Percentiles rank a stretch among this genome's conserved stretches.
Evolutionary conservation across 2,329 filamentous ascomycete species (phyloP).

Genomic region (Atkinsonella hypoxylon): DNA sequence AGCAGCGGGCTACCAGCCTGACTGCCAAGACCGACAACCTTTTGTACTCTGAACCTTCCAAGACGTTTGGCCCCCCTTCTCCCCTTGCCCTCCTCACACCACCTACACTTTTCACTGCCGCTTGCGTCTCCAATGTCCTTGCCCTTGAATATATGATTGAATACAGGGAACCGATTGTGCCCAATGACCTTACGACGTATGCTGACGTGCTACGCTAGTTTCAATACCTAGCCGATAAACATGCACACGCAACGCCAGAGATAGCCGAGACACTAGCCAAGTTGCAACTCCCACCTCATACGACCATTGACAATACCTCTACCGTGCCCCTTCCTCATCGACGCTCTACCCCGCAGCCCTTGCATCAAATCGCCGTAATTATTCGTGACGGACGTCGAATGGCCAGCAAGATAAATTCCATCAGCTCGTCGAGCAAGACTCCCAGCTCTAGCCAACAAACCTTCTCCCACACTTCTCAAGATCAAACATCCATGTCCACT

Average conservation of each 20-base stretch:
- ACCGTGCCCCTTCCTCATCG: conserved; percentile 44
- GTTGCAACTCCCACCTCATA: conserved; percentile 49
- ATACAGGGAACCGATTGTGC: no score
- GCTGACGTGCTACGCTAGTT: conserved; percentile 33
- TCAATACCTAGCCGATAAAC: conserved; percentile 54
- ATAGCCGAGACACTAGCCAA: conserved; percentile 55
- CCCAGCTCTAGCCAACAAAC: conserved; percentile 37
- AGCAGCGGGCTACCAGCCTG: conserved; percentile 40
- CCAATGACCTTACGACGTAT: not conserved
- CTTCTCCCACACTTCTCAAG: conserved; percentile 30
- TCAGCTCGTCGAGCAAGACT: conserved; percentile 39
- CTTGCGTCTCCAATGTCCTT: not conserved
- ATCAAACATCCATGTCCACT: conserved; percentile 47
- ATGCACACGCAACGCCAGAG: conserved; percentile 52
- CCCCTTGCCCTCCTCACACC: conserved; percentile 3
- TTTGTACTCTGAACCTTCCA: conserved; percentile 16
- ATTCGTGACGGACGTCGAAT: conserved; percentile 53
- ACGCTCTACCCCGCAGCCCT: conserved; percentile 26
- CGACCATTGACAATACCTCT: conserved; percentile 33
- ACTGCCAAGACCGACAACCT: conserved; percentile 47
- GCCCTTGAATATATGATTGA: no score
- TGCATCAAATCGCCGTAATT: conserved; percentile 48
- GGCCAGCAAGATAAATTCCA: conserved; percentile 37
- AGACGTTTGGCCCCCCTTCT: conserved; percentile 9
- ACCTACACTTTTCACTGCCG: not conserved